Conservation (phyloP, 2,329 filamentous ascomycete species). For the Cryphonectria parasitica region DNA sequence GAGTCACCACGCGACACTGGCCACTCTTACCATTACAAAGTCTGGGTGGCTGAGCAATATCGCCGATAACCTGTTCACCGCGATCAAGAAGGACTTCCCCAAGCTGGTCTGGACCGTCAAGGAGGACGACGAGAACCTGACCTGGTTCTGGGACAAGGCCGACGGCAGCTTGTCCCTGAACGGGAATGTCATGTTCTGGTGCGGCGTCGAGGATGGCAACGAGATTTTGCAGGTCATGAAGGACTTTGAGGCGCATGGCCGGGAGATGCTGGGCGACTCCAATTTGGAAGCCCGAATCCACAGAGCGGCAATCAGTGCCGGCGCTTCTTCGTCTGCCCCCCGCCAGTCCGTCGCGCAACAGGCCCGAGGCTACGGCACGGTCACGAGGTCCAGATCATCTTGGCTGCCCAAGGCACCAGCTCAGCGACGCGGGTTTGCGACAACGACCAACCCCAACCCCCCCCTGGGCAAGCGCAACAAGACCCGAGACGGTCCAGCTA, state of each 20-base stretch:
- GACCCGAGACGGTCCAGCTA: constrained; percentile 77
- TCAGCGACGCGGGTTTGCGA: constrained; percentile 55
- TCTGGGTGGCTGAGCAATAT: constrained; percentile 93
- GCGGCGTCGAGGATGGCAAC: constrained; percentile 79
- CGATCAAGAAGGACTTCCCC: constrained; percentile 91
- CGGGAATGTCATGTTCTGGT: constrained; percentile 95
- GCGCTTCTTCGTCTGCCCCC: constrained; percentile 40
- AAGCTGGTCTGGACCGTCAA: constrained; percentile 96
- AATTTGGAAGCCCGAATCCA: constrained; percentile 87
- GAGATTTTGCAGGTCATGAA: constrained; percentile 83
- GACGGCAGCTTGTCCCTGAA: constrained; percentile 86
- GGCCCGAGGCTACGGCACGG: constrained; percentile 70
- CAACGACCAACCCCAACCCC: constrained; percentile 83
- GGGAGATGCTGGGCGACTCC: constrained; percentile 85
- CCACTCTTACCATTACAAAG: constrained; percentile 92
- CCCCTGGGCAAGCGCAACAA: constrained; percentile 87
- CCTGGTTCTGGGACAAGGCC: constrained; percentile 98
- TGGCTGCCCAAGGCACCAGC: constrained; percentile 21
- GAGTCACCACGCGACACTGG: constrained; percentile 74
- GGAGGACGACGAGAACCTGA: constrained; percentile 93
- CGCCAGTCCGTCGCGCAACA: constrained; percentile 51
- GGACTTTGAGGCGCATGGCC: constrained; percentile 81
- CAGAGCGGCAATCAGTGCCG: constrained; percentile 66
- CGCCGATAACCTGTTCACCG: constrained; percentile 91
- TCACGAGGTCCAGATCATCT: constrained; percentile 40